Conservation (phyloP, 2,329 filamentous ascomycete species). For the Colletotrichum karsti region DNA sequence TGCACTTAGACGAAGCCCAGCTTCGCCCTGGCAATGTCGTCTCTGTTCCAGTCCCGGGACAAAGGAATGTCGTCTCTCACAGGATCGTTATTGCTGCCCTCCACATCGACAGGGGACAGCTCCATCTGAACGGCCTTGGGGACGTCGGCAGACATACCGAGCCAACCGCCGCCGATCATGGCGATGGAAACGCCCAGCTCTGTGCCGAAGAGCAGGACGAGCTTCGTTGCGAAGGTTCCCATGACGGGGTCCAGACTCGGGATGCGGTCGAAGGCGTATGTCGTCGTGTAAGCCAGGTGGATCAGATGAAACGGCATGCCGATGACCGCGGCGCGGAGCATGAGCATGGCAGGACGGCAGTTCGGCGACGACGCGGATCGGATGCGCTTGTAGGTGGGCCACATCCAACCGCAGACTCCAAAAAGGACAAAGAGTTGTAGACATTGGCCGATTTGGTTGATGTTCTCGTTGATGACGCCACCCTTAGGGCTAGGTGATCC, state of each 20-base stretch:
- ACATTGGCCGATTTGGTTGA: constrained; percentile 32
- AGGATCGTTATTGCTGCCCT: constrained; percentile 5
- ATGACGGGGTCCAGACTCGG: constrained; percentile 32
- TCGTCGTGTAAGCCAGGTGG: constrained; percentile 32
- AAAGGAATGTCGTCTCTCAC: constrained; percentile 17
- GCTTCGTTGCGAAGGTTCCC: constrained; percentile 32
- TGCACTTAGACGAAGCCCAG: not conserved
- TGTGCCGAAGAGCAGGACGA: constrained; percentile 32
- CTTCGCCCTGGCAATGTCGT: constrained; percentile 10
- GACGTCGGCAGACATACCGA: constrained; percentile 5
- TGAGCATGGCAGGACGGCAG: constrained; percentile 24
- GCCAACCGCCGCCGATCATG: constrained; percentile 28
- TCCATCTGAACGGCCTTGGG: constrained; percentile 3
- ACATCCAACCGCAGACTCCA: constrained; percentile 32
- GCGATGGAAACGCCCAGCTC: constrained; percentile 23
- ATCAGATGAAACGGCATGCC: constrained; percentile 34
- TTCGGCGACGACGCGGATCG: constrained; percentile 18
- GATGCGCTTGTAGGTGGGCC: constrained; percentile 30
- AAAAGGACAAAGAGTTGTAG: constrained; percentile 33
- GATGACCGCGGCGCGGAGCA: constrained; percentile 25
- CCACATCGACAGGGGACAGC: not conserved
- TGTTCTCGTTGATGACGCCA: constrained; percentile 26
- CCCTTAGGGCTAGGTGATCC: constrained; percentile 25
- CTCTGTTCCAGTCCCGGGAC: not conserved
- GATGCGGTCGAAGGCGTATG: constrained; percentile 31